Percentiles rank a stretch among this genome's conserved stretches.
Conservation (phyloP, 2,329 filamentous ascomycete species). For the Beauveria varroae region DNA sequence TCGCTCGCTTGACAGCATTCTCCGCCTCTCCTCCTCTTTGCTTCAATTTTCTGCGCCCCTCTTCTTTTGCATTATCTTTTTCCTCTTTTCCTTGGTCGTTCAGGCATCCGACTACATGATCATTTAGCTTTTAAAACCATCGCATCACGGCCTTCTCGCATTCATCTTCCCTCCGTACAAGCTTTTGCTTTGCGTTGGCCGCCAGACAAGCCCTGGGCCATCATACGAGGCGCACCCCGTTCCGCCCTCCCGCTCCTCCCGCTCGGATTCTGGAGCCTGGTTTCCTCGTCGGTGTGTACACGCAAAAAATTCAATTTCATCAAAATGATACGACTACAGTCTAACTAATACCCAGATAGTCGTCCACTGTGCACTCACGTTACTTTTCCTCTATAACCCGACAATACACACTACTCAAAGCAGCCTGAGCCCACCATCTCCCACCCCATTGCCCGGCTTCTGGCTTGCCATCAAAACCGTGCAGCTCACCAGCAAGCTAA, state of each 20-base stretch:
- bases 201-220: neutral
- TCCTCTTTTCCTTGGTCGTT: neutral
- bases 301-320: neutral
- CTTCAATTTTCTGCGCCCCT: neutral
- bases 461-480: neutral
- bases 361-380: neutral
- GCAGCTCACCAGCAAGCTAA: neutral
- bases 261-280: neutral
- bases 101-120: neutral
- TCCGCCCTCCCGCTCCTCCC: neutral
- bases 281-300: too few species aligned
- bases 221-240: neutral
- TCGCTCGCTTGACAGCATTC: too few species aligned
- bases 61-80: neutral
- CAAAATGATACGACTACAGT: neutral
- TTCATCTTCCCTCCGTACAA: neutral
- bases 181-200: neutral
- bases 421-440: neutral
- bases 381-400: neutral
- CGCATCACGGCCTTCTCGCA: neutral
- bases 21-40: too few species aligned
- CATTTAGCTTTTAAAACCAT: neutral
- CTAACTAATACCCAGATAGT: neutral
- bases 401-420: neutral
- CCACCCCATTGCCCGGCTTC: neutral